Base-by-base conservation (phyloP, 352 stramenopile genomes). In the Phytophthora sansomeana region DNA sequence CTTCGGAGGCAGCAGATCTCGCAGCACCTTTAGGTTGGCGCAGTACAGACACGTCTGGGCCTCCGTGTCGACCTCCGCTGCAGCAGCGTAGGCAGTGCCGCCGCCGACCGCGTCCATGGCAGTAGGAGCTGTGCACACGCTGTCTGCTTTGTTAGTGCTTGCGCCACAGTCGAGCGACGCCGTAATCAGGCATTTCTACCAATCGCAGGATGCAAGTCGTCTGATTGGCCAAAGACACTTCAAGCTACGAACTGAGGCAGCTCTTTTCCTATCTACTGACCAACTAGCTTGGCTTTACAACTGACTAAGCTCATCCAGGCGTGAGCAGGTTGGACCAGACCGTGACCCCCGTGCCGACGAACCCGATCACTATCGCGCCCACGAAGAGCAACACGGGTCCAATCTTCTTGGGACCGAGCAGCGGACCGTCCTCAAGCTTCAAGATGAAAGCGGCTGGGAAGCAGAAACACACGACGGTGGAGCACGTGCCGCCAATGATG, bases 401-500 rank as follows among this genome's bases (percentile, higher is more conserved):
- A 38, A 90, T 76, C 66, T 95, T 95, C 67, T 91, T 91, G 11
- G 65, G 74, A 2, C 87, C 81, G 1, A 90, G 69, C 21, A 92
- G 58, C 17, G 83, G 83, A 1, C 87, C 87, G 33, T 90, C 81
- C 48, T 95, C 87, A 3, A 95, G 74, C 72, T 95, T 93, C 52
- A 95, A 68, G 61, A 95, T 93, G 72, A 93, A 95, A 33, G 87
- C 87, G 0, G 87, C 87, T 0, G 87, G 87, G 28, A 95, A 77
- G 55, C 85, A 93, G 70, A 95, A 95, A 60, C 87, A 95, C 62
- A 95, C 87, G 50, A 95, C 77, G 3, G 78, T 75, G 43, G 87
- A 95, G 71, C 87, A 93, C 50, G 87, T 93, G 53, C 87, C 87
- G 19, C 87, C 87, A 49, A 95, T 95, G 59, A 95, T 91, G 28